Evolutionary conservation across 2,329 filamentous ascomycete genomes (phyloP).

Genomic region (Raffaelea arxii): DNA sequence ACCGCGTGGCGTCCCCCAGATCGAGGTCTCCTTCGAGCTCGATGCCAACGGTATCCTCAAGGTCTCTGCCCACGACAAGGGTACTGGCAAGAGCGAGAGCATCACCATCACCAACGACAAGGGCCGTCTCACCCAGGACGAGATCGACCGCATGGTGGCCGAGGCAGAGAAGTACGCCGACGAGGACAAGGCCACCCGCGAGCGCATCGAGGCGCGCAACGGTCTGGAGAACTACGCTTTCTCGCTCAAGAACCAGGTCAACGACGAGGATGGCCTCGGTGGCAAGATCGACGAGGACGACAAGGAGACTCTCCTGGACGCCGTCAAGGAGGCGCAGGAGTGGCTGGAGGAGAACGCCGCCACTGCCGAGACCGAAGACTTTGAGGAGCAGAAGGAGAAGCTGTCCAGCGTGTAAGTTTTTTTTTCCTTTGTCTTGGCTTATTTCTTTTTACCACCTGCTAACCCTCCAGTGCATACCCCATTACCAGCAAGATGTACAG

Average conservation of each 20-base stretch:
- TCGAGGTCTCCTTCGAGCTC: slow-evolving; percentile 95
- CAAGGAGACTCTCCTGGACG: slow-evolving; percentile 83
- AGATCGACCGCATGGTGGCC: slow-evolving; percentile 98
- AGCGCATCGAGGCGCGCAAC: slow-evolving; percentile 95
- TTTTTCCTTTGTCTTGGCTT: neutral
- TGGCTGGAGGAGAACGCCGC: slow-evolving; percentile 95
- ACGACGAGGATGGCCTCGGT: slow-evolving; percentile 91
- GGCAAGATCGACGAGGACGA: slow-evolving; percentile 98
- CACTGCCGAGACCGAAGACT: slow-evolving; percentile 81
- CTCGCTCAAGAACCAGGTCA: slow-evolving; percentile 98
- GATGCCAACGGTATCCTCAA: slow-evolving; percentile 98
- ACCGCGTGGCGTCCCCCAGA: slow-evolving; percentile 92
- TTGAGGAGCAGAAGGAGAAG: slow-evolving; percentile 99
- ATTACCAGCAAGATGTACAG: slow-evolving; percentile 98
- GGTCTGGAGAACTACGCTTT: slow-evolving; percentile 98
- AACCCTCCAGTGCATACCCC: slow-evolving; percentile 62
- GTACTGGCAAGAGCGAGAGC: slow-evolving; percentile 91
- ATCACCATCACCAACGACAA: slow-evolving; percentile 99
- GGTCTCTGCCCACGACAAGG: slow-evolving; percentile 94
- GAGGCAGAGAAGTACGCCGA: slow-evolving; percentile 98
- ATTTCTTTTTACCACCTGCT: neutral
- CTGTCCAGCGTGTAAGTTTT: slow-evolving; percentile 66
- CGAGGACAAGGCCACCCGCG: slow-evolving; percentile 96
- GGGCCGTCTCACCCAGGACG: slow-evolving; percentile 89
- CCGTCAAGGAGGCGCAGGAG: slow-evolving; percentile 92